These are phyloP conservation scores for Puccinia novopanici DNA, from an alignment of 1,284 basidiomycete genomes.

Conservation along the genomic window DNA sequence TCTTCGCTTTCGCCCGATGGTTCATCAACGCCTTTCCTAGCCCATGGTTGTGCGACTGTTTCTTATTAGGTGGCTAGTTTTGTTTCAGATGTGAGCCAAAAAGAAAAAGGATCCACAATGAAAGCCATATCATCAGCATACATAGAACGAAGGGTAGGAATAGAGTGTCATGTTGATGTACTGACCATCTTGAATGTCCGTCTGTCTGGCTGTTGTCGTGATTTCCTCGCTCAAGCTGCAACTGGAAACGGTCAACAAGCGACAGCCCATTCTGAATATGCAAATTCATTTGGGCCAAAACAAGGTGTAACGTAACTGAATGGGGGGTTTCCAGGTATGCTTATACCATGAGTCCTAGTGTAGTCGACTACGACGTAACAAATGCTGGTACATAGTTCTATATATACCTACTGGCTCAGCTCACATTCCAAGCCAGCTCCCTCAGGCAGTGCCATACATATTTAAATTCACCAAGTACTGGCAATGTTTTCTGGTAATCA, in stretches of 20 bases:
- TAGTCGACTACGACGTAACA: too few species aligned
- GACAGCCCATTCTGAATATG: not conserved
- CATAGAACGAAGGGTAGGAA: not conserved
- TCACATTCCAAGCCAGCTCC: too few species aligned
- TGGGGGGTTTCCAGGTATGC: too few species aligned
- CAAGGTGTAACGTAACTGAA: too few species aligned
- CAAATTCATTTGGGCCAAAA: not conserved
- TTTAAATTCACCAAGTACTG: too few species aligned
- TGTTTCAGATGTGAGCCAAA: not conserved
- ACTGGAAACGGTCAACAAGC: too few species aligned
- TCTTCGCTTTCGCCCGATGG: conserved; percentile 44
- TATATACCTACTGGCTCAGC: too few species aligned
- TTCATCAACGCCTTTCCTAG: conserved; percentile 49
- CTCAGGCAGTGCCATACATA: too few species aligned
- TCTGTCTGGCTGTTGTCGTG: not conserved
- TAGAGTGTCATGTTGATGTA: not conserved
- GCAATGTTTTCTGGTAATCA: too few species aligned
- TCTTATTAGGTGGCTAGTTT: conserved; percentile 35
- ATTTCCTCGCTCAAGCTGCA: not conserved
- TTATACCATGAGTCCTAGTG: too few species aligned
- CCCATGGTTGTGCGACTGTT: conserved; percentile 47
- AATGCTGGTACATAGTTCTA: too few species aligned
- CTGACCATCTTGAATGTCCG: not conserved
- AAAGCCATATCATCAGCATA: not conserved
- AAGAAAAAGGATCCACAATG: not conserved